Evolutionary conservation across 305 asterid genomes (phyloP), one percentile per base, ranked within the genome.

Genomic region (Fraxinus floribunda): DNA sequence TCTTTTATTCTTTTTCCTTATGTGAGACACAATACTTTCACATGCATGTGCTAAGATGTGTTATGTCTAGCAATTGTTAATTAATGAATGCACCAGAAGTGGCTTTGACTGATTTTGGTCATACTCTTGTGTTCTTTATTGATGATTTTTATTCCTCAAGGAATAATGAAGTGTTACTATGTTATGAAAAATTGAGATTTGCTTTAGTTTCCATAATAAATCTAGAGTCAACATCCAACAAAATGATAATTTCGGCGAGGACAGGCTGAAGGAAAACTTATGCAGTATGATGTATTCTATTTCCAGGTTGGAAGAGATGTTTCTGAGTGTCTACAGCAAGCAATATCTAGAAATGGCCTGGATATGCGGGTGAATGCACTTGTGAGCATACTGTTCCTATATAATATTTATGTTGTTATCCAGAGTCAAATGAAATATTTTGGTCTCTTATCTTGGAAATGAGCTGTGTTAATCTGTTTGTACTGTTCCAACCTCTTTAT

Each of bases 361-460:
- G 88, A 92, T 81, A 88, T 94, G 91, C 89, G 87, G 80, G 98
- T 93, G 71, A 83, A 93, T 85, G 97, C 89, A 83, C 93, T 94
- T 64, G 98, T 94, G 88, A 91, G 97, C 70, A 73, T 38, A 77
- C 68, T 39, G 7, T 79, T 79, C 20, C 55, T 11, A 29, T 32
- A 24, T 0, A 7, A 7, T 78, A 44, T 29, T 15, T 78, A n/a
- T 66, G 57, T 13, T 62, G 72, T 70, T 52, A 75, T 80, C 29
- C 20, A 52, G 75, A 2, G 66, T 82, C 72, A 15, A 49, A 78
- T 68, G 18, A 13, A 66, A 38, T 9, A 34, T 62, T 62, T 62
- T 76, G 16, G 52, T 36, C 13, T 6, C 38, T 60, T 68, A 30
- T 70, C 22, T 34, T 77, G 26, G 34, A 77, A 60, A n/a, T 24